Percentiles rank a stretch among this genome's conserved stretches.
Evolutionary conservation across 192 early-diverging fungal species (phyloP).

Genomic region (Thamnidium elegans): DNA sequence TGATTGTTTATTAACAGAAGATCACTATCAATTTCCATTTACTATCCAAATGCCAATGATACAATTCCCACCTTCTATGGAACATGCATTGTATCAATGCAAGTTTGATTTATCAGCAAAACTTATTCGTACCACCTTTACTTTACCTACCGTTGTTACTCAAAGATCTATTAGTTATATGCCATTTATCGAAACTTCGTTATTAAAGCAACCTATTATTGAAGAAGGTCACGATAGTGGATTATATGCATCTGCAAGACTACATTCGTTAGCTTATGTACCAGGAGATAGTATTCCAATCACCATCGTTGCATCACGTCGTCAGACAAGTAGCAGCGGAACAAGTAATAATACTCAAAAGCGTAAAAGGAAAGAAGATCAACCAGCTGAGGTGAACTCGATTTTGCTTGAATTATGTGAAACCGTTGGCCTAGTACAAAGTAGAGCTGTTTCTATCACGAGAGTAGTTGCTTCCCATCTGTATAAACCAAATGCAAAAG

Average conservation of each 20-base stretch:
- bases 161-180: conserved; percentile 13
- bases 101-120: conserved; percentile 14
- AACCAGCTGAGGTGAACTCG: conserved; percentile 12
- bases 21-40: conserved; percentile 25
- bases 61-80: conserved; percentile 29
- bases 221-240: conserved; percentile 1
- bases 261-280: conserved; percentile 20
- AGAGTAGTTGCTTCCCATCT: conserved; percentile 3
- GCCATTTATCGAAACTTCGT: conserved; percentile 26
- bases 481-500: conserved; percentile 2
- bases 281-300: conserved; percentile 15
- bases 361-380: conserved; percentile 3
- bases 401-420: conserved; percentile 7
- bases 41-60: conserved; percentile 28
- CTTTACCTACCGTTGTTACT: conserved; percentile 3
- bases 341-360: background rate
- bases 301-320: background rate
- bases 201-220: conserved; percentile 13
- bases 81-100: conserved; percentile 13
- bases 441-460: background rate
- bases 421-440: background rate
- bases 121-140: conserved; percentile 12
- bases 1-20: conserved; percentile 1
- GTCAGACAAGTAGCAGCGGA: background rate
- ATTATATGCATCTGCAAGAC: background rate